These are phyloP conservation scores for Luzula sylvatica DNA, from an alignment of 176 grass and related monocot genomes.

Conservation along the genomic window DNA sequence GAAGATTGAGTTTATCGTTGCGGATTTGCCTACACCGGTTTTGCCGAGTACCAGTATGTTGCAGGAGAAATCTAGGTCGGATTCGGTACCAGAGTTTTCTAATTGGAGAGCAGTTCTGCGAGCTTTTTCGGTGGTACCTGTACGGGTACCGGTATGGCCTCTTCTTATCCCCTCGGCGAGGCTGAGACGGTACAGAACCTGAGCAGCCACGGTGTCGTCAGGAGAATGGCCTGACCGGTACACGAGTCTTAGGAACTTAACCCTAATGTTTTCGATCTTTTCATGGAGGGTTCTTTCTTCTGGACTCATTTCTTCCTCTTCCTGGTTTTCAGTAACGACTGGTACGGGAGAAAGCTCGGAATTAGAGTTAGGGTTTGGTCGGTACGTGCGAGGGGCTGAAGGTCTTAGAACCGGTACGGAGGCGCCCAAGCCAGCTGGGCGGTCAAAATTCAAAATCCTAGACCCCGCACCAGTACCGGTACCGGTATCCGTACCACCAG, in stretches of 20 bases:
- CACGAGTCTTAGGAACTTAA: slow-evolving; percentile 32
- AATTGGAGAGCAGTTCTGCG: slow-evolving; percentile 33
- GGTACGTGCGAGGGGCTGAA: slow-evolving; percentile 20
- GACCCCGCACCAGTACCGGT: slow-evolving; percentile 17
- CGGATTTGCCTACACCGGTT: slow-evolving; percentile 39
- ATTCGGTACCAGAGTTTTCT: slow-evolving; percentile 22
- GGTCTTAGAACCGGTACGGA: slow-evolving; percentile 47
- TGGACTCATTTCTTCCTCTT: slow-evolving; percentile 47
- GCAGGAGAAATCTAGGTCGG: slow-evolving; percentile 28
- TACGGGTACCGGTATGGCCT: slow-evolving; percentile 6
- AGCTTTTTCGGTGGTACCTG: slow-evolving; percentile 3
- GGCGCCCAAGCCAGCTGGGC: slow-evolving; percentile 59
- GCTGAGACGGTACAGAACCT: slow-evolving; percentile 35
- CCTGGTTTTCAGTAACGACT: slow-evolving; percentile 12
- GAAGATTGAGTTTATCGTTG: slow-evolving; percentile 45
- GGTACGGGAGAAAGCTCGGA: slow-evolving; percentile 41
- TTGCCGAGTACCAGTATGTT: slow-evolving; percentile 37
- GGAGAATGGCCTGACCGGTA: slow-evolving; percentile 32
- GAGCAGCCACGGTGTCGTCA: slow-evolving; percentile 28
- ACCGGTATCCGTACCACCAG: slow-evolving; percentile 31
- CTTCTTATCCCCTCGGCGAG: slow-evolving; percentile 31
- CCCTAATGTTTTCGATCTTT: slow-evolving; percentile 17
- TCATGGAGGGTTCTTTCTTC: slow-evolving; percentile 72
- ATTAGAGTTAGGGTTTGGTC: slow-evolving; percentile 31
- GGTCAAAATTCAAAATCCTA: slow-evolving; percentile 53